Base-by-base conservation (phyloP, 106 monocot genomes). In the Hemerocallis citrina region DNA sequence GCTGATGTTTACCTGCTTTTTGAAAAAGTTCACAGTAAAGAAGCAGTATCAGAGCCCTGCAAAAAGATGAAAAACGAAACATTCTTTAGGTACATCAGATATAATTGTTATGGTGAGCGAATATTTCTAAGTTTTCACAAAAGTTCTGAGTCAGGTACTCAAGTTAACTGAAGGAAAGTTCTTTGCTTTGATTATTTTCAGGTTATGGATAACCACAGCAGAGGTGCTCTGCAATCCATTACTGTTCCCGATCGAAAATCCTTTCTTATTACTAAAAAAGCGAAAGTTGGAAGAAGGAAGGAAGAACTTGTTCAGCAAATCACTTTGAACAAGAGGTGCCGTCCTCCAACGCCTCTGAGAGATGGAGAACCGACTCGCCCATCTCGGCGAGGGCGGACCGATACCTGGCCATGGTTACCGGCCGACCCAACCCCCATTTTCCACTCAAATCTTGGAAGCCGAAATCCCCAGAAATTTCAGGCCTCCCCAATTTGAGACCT, bases 281-380 rank as follows among this genome's bases (percentile, higher is more conserved):
- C 68, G 20, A 89, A 93, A 62, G 89, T 93, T 30, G 76, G 93
- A 45, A 89, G 93, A 37, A 84, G 69, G 70, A 88, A 93, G 64
- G 82, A 87, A 51, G 83, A 83, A 12, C 80, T 92, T 28, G 47
- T 86, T 11, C 68, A 71, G 24, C 63, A 87, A 57, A 51, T 83
- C 13, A 57, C 29, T 23, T 49, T 49, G 22, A 22, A n/a, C n/a
- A n/a, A n/a, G n/a, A n/a, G n/a, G n/a, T n/a, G n/a, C n/a, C n/a
- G n/a, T n/a, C n/a, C n/a, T n/a, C n/a, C n/a, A n/a, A n/a, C n/a
- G n/a, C n/a, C n/a, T n/a, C n/a, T n/a, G n/a, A n/a, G n/a, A n/a
- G n/a, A n/a, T n/a, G n/a, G n/a, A n/a, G n/a, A n/a, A n/a, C n/a
- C n/a, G n/a, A n/a, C n/a, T n/a, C n/a, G n/a, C n/a, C n/a, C n/a